Evolutionary conservation across 305 asterid species (phyloP), one percentile per base, ranked within the genome.

Genomic region (Fraxinus floribunda): DNA sequence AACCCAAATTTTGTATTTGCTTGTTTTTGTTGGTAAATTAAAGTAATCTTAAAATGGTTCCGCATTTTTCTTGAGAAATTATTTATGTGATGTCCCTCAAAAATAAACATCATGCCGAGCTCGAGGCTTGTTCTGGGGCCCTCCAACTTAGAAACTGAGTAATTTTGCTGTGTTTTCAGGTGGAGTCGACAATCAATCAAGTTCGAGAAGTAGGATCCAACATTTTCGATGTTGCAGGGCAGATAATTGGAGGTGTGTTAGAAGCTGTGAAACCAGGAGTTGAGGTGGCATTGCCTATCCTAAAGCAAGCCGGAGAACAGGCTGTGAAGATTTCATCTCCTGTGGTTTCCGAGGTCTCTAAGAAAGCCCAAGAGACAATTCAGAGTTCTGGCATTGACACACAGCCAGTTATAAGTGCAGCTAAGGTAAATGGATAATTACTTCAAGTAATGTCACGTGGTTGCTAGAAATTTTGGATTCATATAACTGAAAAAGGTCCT

Each of bases 291-390:
- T 78, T 94, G 82, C 99, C 98, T 32, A 79, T 94, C 62, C 66
- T 93, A 75, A 87, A 90, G 89, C 93, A 91, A 87, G 97, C 94
- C 73, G 96, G 93, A 75, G 97, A 94, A 71, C 87, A 91, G 84
- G 92, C 94, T 78, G 78, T 89, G 88, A 94, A 90, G 89, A 79
- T 90, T 83, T 97, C 98, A 87, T 92, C 97, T 62, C 99, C 99
- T 62, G 86, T 89, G 24, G 87, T 93, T 72, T 93, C 99, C 1
- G 98, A 92, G 88, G 95, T 93, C 82, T 87, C 99, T 38, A 93
- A 91, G 88, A 92, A 92, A 86, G 98, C 99, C 34, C 97, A 92
- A 90, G 99, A 95, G 85, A 97, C 94, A 52, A 88, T 95, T 44
- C 90, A 94, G 89, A 87, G 94, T 84, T 85, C 98, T 7, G 99